These are phyloP conservation scores for Blumeriella jaapii DNA, from an alignment of 2,329 filamentous ascomycete genomes.

Conservation along the genomic window DNA sequence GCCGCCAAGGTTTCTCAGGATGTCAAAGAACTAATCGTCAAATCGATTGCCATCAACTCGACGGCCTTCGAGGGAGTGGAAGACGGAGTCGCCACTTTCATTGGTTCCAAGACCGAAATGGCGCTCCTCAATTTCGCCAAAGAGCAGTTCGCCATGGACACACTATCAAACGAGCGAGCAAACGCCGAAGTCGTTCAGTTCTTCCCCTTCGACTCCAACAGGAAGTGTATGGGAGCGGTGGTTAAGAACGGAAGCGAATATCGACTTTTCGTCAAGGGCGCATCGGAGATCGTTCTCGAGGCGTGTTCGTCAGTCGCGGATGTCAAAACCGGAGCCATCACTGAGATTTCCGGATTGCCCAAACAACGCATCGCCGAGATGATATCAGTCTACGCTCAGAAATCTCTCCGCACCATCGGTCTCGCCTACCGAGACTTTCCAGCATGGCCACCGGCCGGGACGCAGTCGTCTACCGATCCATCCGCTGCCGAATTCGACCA, in stretches of 20 bases:
- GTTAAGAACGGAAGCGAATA: slow-evolving; percentile 37
- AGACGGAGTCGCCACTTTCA: slow-evolving; percentile 46
- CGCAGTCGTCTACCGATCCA: slow-evolving; percentile 41
- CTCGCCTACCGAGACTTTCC: slow-evolving; percentile 64
- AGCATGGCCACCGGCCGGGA: slow-evolving; percentile 51
- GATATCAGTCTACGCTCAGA: slow-evolving; percentile 49
- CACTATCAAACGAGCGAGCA: slow-evolving; percentile 48
- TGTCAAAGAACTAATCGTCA: slow-evolving; percentile 10
- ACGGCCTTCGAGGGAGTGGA: slow-evolving; percentile 57
- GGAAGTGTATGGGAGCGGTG: slow-evolving; percentile 62
- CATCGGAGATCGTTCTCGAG: slow-evolving; percentile 38
- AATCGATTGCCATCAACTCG: slow-evolving; percentile 54
- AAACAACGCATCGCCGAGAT: slow-evolving; percentile 36
- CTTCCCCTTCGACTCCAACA: slow-evolving; percentile 29
- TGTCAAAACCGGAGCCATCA: slow-evolving; percentile 39
- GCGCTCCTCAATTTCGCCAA: slow-evolving; percentile 60
- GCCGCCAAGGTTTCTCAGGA: slow-evolving; percentile 4
- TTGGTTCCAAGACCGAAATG: slow-evolving; percentile 70
- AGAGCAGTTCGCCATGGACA: slow-evolving; percentile 52
- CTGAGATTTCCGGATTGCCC: slow-evolving; percentile 15
- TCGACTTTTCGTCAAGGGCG: slow-evolving; percentile 40
- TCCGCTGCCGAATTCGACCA: slow-evolving; percentile 54
- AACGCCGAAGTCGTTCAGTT: slow-evolving; percentile 47
- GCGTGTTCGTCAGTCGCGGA: slow-evolving; percentile 42
- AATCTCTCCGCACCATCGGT: slow-evolving; percentile 66